Percentiles rank a stretch among this genome's conserved stretches.
These are phyloP conservation scores for Didymella segeticola DNA, from an alignment of 2,329 filamentous ascomycete genomes.

Conservation along the genomic window DNA sequence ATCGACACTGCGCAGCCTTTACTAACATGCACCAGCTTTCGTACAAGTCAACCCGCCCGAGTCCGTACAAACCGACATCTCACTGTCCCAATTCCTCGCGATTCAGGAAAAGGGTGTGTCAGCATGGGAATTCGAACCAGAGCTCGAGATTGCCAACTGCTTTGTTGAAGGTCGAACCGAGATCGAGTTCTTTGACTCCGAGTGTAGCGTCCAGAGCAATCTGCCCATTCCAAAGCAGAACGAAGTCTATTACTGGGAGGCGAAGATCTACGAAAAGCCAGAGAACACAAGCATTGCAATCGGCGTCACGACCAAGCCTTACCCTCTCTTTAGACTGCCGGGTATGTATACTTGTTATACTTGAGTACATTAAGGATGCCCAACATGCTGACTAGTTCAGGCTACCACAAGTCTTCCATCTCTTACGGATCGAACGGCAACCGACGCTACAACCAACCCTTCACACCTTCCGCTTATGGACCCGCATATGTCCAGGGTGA, in stretches of 20 bases:
- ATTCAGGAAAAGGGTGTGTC: slow-evolving; percentile 99
- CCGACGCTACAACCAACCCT: slow-evolving; percentile 92
- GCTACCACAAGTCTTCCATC: slow-evolving; percentile 90
- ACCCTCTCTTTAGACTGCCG: slow-evolving; percentile 90
- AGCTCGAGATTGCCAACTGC: slow-evolving; percentile 97
- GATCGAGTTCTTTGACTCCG: slow-evolving; percentile 98
- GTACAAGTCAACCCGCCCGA: slow-evolving; percentile 93
- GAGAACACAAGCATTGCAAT: slow-evolving; percentile 87
- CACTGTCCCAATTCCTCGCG: slow-evolving; percentile 93
- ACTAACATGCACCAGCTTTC: slow-evolving; percentile 69
- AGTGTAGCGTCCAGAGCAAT: slow-evolving; percentile 97
- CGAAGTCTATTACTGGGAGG: slow-evolving; percentile 99
- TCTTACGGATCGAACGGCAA: slow-evolving; percentile 89
- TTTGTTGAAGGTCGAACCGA: slow-evolving; percentile 96
- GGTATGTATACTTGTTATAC: slow-evolving; percentile 63
- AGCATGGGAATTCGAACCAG: slow-evolving; percentile 99
- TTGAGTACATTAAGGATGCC: no score
- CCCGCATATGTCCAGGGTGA: slow-evolving; percentile 90
- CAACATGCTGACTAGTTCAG: slow-evolving; percentile 57
- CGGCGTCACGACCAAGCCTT: slow-evolving; percentile 95
- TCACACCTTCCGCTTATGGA: slow-evolving; percentile 78
- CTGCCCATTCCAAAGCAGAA: slow-evolving; percentile 97
- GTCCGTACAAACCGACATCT: slow-evolving; percentile 95
- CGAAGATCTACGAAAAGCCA: slow-evolving; percentile 97
- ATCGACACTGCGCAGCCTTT: background rate